Base-by-base conservation (phyloP, 495 filamentous ascomycete species). In the Baudoinia panamericana region DNA sequence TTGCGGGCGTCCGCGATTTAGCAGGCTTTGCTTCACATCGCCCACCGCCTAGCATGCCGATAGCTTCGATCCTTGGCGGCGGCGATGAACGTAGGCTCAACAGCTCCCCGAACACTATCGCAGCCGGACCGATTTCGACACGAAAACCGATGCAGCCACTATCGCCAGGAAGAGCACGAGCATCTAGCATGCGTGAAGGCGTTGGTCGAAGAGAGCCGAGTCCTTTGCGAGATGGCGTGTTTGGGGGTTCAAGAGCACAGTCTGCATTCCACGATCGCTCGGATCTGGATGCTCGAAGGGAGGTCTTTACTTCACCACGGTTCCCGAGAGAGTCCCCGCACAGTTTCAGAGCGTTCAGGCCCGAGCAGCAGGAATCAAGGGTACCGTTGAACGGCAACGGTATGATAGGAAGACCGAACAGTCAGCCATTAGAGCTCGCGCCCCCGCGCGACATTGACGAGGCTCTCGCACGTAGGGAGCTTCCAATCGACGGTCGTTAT, bases 1-100 rank as follows among this genome's bases (percentile, higher is more conserved):
- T 71, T 43, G 54, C 63, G 8, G 46, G 42, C 31, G 59, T 60
- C 22, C 69, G 75, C 50, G 73, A 80, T 46, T 59, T 67, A 19
- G 61, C 66, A 36, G 62, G 66, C 10, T 55, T 61, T 32, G 55
- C 67, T 30, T 52, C 60, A 23, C 63, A 70, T 56, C 70, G 75
- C 27, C 70, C 70, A 8, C 74, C 75, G 11, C 80, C 80, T 60
- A 82, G 80, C 65, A 96, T 97, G 90, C 93, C 90, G 16, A 97
- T 97, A 53, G 90, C 84, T 7, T 83, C 90, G 16, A 84, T 97
- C 71, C 73, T 97, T 33, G 75, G 70, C 36, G 32, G 39, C 22
- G 29, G 31, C 24, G 48, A 51, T 13, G 43, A 46, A 13, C 30
- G 43, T 6, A 36, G 13, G 22, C 15, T 37, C 12, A 22, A 43